phyloP scores from a whole-genome alignment of 805 yeast species.

The Kodamaea hsintzibuensis region DNA sequence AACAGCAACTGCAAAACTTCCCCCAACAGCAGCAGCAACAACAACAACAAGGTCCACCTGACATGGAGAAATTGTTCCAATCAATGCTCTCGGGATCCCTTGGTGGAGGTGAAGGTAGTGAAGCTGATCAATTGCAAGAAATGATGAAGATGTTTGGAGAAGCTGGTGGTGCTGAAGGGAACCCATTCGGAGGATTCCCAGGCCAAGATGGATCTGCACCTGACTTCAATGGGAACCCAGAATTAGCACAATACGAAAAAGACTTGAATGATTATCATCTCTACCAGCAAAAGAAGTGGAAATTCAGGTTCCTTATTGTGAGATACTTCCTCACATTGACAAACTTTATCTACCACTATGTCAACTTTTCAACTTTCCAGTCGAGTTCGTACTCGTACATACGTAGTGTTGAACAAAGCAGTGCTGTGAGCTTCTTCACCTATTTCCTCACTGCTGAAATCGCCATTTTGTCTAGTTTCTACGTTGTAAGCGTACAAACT shows the following conservation, averaged over 20 bases:
- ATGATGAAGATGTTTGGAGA: slow-evolving; percentile 1
- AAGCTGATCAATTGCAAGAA: not conserved
- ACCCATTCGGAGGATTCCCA: slow-evolving; percentile 22
- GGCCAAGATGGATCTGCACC: slow-evolving; percentile 2
- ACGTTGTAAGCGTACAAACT: slow-evolving; percentile 25
- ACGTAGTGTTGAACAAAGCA: slow-evolving; percentile 19
- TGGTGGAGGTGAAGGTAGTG: not conserved
- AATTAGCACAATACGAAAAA: slow-evolving; percentile 23
- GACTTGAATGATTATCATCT: slow-evolving; percentile 30
- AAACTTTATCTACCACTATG: slow-evolving; percentile 39
- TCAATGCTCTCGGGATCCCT: slow-evolving; percentile 28
- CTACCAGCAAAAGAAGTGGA: slow-evolving; percentile 35
- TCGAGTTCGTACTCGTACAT: slow-evolving; percentile 27
- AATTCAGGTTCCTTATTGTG: slow-evolving; percentile 32
- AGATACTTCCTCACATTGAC: slow-evolving; percentile 26
- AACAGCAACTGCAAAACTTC: not conserved
- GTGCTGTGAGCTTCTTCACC: slow-evolving; percentile 22
- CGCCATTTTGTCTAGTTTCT: slow-evolving; percentile 35
- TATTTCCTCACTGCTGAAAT: slow-evolving; percentile 34
- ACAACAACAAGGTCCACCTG: slow-evolving; percentile 9
- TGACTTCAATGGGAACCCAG: not conserved
- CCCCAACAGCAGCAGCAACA: not conserved
- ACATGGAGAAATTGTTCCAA: slow-evolving; percentile 37
- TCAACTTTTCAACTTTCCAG: slow-evolving; percentile 20
- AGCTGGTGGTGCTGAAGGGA: slow-evolving; percentile 10